Conservation (phyloP, 768 basidiomycete species). For the Clitopilus hobsonii region DNA sequence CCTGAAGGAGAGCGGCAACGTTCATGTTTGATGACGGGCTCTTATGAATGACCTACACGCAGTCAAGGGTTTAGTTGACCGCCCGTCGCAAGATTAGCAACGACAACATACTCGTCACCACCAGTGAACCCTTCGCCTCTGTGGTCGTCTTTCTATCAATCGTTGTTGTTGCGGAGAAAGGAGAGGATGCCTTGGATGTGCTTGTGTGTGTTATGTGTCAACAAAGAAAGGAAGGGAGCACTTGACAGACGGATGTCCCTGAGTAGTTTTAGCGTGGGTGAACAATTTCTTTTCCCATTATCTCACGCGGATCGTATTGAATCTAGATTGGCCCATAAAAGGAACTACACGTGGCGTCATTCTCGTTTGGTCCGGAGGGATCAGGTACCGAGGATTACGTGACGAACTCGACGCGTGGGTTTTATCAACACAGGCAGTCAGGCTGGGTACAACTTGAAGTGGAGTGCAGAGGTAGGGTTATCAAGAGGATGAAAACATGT, state of each 20-base stretch:
- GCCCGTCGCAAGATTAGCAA: too few relatives aligned
- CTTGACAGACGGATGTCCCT: too few relatives aligned
- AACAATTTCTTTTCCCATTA: background rate
- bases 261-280: background rate
- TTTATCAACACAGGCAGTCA: too few relatives aligned
- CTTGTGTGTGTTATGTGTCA: background rate
- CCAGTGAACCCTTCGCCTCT: too few relatives aligned
- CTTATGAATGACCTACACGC: background rate
- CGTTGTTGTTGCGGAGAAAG: too few relatives aligned
- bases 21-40: conserved; percentile 41
- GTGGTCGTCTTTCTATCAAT: too few relatives aligned
- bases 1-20: conserved; percentile 64
- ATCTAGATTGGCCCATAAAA: background rate
- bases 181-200: background rate
- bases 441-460: background rate
- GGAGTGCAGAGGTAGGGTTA: too few relatives aligned
- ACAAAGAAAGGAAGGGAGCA: background rate
- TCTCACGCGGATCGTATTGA: background rate
- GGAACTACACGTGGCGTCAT: background rate
- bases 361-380: background rate
- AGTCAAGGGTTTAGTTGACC: too few relatives aligned
- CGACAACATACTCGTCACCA: too few relatives aligned
- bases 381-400: background rate
- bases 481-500: too few relatives aligned
- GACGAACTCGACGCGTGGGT: too few relatives aligned